Percentiles rank a stretch among this genome's conserved stretches.
phyloP scores from a whole-genome alignment of 495 filamentous ascomycete species.

The Tuber calosporum region DNA sequence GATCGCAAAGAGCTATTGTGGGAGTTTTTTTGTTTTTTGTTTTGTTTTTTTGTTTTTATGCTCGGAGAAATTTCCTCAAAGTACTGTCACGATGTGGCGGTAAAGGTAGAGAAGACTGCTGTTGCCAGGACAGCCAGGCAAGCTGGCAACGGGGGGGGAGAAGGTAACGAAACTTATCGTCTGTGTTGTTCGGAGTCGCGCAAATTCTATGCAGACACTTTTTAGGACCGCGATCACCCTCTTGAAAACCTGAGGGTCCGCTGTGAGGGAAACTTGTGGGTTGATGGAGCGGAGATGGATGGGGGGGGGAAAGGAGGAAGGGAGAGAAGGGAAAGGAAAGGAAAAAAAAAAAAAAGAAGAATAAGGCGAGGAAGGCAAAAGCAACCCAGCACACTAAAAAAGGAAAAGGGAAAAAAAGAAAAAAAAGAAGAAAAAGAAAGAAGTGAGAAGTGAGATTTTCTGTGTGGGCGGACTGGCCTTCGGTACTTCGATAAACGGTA shows the following conservation, averaged over 20 bases:
- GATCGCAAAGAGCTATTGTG: slow-evolving; percentile 9
- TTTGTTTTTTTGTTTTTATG: slow-evolving; percentile 34
- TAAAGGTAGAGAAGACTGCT: slow-evolving; percentile 37
- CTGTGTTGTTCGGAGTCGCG: slow-evolving; percentile 26
- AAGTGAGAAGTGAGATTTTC: background rate
- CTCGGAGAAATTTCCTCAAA: slow-evolving; percentile 10
- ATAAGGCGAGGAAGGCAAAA: slow-evolving; percentile 17
- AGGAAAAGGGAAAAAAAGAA: background rate
- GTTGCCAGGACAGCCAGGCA: slow-evolving; percentile 43
- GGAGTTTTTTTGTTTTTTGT: slow-evolving; percentile 29
- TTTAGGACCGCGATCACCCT: slow-evolving; percentile 43
- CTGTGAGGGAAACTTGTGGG: slow-evolving; percentile 33
- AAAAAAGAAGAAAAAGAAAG: slow-evolving; percentile 8
- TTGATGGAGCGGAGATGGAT: slow-evolving; percentile 34
- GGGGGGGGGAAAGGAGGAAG: slow-evolving; percentile 31
- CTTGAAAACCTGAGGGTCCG: slow-evolving; percentile 40
- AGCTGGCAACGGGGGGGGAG: slow-evolving; percentile 42
- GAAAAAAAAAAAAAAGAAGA: slow-evolving; percentile 29
- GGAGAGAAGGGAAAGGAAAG: slow-evolving; percentile 27
- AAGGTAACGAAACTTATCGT: slow-evolving; percentile 41
- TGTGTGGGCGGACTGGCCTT: slow-evolving; percentile 8
- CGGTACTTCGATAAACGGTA: background rate
- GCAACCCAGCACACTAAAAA: slow-evolving; percentile 7
- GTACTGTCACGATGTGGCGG: slow-evolving; percentile 19
- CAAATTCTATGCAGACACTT: slow-evolving; percentile 31